Conservation (phyloP, 2,329 filamentous ascomycete genomes). For the Diaporthe humulicola region DNA sequence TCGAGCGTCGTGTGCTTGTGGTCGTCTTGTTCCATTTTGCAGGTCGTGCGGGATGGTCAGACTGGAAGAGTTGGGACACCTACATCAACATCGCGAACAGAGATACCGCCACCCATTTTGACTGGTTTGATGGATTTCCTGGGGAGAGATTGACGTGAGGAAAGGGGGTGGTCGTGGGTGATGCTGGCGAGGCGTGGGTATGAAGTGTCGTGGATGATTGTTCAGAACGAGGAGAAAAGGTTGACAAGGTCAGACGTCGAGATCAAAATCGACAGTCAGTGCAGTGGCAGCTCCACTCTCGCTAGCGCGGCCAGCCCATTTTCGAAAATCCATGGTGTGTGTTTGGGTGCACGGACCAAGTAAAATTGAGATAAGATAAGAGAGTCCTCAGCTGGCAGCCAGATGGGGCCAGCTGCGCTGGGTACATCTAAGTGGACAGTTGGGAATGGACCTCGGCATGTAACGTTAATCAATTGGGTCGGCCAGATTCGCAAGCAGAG, state of each 20-base stretch:
- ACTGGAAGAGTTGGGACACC: conserved; percentile 57
- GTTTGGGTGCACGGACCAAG: neutral
- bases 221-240: neutral
- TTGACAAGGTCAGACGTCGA: conserved; percentile 10
- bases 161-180: conserved; percentile 56
- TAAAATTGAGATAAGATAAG: neutral
- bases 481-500: conserved; percentile 12
- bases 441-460: conserved; percentile 1
- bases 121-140: conserved; percentile 37
- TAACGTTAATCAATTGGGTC: conserved; percentile 1
- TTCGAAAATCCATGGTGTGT: conserved; percentile 23
- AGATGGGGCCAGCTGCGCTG: neutral
- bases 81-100: conserved; percentile 89
- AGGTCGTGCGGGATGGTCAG: conserved; percentile 45
- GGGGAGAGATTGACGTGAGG: conserved; percentile 47
- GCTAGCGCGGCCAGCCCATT: conserved; percentile 11
- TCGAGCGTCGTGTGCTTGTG: neutral
- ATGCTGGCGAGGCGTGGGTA: conserved; percentile 31
- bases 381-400: neutral
- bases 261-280: conserved; percentile 12
- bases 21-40: conserved; percentile 18
- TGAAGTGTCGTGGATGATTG: conserved; percentile 42
- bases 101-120: conserved; percentile 84
- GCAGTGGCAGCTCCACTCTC: neutral
- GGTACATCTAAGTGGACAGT: neutral